Base-by-base conservation (phyloP, 345 rosid genomes). In the Boechera retrofracta region DNA sequence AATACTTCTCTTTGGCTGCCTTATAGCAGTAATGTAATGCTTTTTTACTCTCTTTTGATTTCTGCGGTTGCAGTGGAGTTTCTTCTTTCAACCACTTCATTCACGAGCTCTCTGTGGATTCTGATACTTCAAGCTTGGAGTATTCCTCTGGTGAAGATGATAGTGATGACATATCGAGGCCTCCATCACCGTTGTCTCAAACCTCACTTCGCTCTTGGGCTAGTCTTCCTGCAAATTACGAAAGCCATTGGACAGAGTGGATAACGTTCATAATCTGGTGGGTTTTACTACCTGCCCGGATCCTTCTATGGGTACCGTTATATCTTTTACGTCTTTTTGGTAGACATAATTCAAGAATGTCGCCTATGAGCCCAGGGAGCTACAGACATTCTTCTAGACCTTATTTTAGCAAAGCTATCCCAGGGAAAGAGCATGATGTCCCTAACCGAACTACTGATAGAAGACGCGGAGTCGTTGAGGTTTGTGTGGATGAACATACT, bases 391-490 rank as follows among this genome's bases (percentile, higher is more conserved):
- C 84, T 54, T 80, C 70, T 32, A 72, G 79, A 47, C 69, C 70
- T 60, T 74, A 85, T 36, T 10, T 83, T 33, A 86, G 74, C 75
- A 92, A 71, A 81, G 66, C 54, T 16, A 79, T 67, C 52, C 29
- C 83, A 29, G 77, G 75, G 33, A 92, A 82, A 81, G 92, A 94
- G 69, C 85, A 86, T 76, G 81, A 86, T 76, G 81, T 86, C 64
- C 86, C 94, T 72, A 90, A 84, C 70, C 81, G 87, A 41, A 69
- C 94, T 45, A 92, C 89, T 49, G 99, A 92, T 75, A 85, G 83
- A 84, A 89, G 99, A 82, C 97, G 99, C 7, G 97, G 99, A 64
- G 91, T 92, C 80, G 82, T 95, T 75, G 99, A 95, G 99, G 98
- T 91, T 75, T 80, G 72, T 84, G 48, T 41, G 6, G 39, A 57